phyloP scores from a whole-genome alignment of 2,329 filamentous ascomycete species.

The Westerdykella sp. region DNA sequence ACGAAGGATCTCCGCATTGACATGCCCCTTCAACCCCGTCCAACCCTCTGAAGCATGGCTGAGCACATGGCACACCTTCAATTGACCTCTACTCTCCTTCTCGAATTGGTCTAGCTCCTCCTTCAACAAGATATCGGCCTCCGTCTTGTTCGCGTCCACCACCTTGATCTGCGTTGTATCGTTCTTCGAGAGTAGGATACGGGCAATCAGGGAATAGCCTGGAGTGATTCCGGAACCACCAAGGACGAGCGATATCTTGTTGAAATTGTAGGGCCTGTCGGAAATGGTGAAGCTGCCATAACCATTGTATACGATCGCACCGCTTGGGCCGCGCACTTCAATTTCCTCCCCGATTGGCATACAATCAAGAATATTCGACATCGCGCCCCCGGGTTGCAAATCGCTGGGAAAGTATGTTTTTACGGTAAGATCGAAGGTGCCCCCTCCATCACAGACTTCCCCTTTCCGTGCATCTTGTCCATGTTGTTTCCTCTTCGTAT shows the following conservation, averaged over 20 bases:
- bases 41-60: slow-evolving; percentile 42
- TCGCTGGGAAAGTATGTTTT: slow-evolving; percentile 49
- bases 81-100: slow-evolving; percentile 32
- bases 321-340: slow-evolving; percentile 48
- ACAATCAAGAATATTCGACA: slow-evolving; percentile 49
- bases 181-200: slow-evolving; percentile 32
- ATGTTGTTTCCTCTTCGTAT: slow-evolving; percentile 22
- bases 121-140: slow-evolving; percentile 44
- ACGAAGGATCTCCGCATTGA: slow-evolving; percentile 40
- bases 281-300: slow-evolving; percentile 44
- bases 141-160: slow-evolving; percentile 46
- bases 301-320: slow-evolving; percentile 47
- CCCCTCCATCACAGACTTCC: slow-evolving; percentile 8
- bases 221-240: slow-evolving; percentile 50
- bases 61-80: slow-evolving; percentile 45
- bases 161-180: slow-evolving; percentile 40
- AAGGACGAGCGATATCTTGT: slow-evolving; percentile 44
- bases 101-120: slow-evolving; percentile 41
- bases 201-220: slow-evolving; percentile 46
- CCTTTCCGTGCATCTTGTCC: neutral
- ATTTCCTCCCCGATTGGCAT: slow-evolving; percentile 45
- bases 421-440: slow-evolving; percentile 22
- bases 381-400: slow-evolving; percentile 48
- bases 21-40: slow-evolving; percentile 43
- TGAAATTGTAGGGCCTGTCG: slow-evolving; percentile 38